Evolutionary conservation across 345 rosid species (phyloP).

Genomic region (Populus davidiana): DNA sequence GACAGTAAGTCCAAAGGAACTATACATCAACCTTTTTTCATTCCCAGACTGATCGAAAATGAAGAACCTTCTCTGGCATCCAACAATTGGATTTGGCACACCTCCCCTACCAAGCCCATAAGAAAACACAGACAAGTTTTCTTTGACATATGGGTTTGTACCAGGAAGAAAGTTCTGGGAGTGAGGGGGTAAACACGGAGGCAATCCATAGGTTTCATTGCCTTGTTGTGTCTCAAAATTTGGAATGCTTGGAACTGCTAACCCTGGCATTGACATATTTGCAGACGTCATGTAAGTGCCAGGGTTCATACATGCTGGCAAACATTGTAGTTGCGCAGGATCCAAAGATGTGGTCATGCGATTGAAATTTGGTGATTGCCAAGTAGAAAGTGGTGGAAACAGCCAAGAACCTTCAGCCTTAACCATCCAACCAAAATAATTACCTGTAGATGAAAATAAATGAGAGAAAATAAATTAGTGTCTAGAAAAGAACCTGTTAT

Average conservation of each 20-base stretch:
- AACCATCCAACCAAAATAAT: conserved; percentile 37
- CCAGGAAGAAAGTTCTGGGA: conserved; percentile 35
- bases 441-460: conserved; percentile 27
- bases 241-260: conserved; percentile 35
- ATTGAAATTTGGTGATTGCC: conserved; percentile 38
- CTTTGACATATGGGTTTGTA: conserved; percentile 30
- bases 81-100: conserved; percentile 27
- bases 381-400: conserved; percentile 33
- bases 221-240: conserved; percentile 35
- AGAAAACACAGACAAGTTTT: conserved; percentile 29
- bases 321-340: conserved; percentile 39
- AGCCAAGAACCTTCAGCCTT: conserved; percentile 24
- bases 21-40: conserved; percentile 30
- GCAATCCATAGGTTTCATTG: conserved; percentile 40
- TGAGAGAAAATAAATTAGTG: conserved; percentile 1
- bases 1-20: conserved; percentile 31
- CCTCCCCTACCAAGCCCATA: conserved; percentile 25
- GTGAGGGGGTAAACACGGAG: conserved; percentile 37
- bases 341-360: conserved; percentile 46
- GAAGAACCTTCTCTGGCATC: conserved; percentile 14
- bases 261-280: conserved; percentile 36
- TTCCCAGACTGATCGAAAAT: conserved; percentile 22
- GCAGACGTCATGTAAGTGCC: conserved; percentile 27
- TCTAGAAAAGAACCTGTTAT: not conserved
- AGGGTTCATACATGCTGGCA: conserved; percentile 40